A percentile compares a stretch with the other conserved stretches of the same genome.
phyloP scores from a whole-genome alignment of 345 rosid species.

The Ailanthus altissimus region DNA sequence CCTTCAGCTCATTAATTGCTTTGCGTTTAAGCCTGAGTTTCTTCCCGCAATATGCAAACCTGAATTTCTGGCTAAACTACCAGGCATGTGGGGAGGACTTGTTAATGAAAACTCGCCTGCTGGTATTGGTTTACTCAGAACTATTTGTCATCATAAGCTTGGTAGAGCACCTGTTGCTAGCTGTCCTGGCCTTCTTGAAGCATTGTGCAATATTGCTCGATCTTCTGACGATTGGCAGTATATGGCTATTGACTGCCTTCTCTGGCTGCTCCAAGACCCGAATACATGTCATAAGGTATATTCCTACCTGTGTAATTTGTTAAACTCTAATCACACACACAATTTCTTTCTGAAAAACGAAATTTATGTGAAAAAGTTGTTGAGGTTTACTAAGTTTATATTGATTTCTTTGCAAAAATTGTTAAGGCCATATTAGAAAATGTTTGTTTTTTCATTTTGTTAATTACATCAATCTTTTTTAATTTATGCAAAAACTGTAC shows the following conservation, averaged over 20 bases:
- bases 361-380: no score
- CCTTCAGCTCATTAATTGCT: slow-evolving; percentile 99
- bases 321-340: no score
- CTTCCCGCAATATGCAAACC: slow-evolving; percentile 86
- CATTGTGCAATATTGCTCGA: slow-evolving; percentile 85
- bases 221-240: slow-evolving; percentile 99
- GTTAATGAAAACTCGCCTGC: slow-evolving; percentile 98
- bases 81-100: slow-evolving; percentile 99
- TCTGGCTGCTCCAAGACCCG: slow-evolving; percentile 95
- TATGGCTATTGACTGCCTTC: slow-evolving; percentile 97
- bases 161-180: slow-evolving; percentile 91
- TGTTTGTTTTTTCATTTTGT: no score
- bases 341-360: no score
- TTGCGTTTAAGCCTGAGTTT: slow-evolving; percentile 98
- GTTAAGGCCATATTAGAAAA: not conserved
- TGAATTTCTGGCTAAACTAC: slow-evolving; percentile 85
- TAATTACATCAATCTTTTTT: not conserved
- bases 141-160: slow-evolving; percentile 92
- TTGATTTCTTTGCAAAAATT: not conserved
- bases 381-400: not conserved
- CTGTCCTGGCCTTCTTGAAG: slow-evolving; percentile 85
- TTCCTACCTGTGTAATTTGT: not conserved
- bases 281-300: slow-evolving; percentile 78
- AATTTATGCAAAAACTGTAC: no score
- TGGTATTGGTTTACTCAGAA: slow-evolving; percentile 92